Percentiles rank a stretch among this genome's conserved stretches.
Conservation (phyloP, 164 flowering plant genomes). For the Tetracentron sinense region DNA sequence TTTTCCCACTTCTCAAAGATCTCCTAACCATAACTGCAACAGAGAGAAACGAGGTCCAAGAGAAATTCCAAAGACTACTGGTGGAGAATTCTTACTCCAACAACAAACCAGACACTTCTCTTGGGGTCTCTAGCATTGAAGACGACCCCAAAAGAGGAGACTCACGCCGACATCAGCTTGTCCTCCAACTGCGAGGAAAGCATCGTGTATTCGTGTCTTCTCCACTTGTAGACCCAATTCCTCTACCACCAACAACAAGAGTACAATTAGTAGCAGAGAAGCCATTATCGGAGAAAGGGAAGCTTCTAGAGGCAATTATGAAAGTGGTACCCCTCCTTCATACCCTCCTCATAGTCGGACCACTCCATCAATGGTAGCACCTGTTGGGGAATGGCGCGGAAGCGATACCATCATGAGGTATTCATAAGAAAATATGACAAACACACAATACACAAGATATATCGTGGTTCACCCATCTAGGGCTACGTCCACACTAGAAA, state of each 20-base stretch:
- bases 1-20: constrained; percentile 48
- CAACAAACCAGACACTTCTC: constrained; percentile 30
- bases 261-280: constrained; percentile 27
- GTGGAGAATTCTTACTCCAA: constrained; percentile 53
- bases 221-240: constrained; percentile 25
- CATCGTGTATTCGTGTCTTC: constrained; percentile 81
- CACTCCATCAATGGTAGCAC: constrained; percentile 95
- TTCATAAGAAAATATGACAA: no score
- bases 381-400: no score
- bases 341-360: constrained; percentile 83
- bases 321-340: constrained; percentile 92
- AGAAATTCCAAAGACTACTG: constrained; percentile 52
- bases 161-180: no score
- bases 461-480: no score
- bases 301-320: constrained; percentile 85
- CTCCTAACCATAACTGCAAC: constrained; percentile 36
- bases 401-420: no score
- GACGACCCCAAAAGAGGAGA: constrained; percentile 63
- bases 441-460: no score
- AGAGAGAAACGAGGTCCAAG: constrained; percentile 72
- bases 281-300: constrained; percentile 90
- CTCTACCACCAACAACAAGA: constrained; percentile 3
- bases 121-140: constrained; percentile 57
- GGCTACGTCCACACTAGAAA: no score
- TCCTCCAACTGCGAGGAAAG: constrained; percentile 86